Conservation (phyloP, 2,329 filamentous ascomycete species). For the Alternaria arbusti region DNA sequence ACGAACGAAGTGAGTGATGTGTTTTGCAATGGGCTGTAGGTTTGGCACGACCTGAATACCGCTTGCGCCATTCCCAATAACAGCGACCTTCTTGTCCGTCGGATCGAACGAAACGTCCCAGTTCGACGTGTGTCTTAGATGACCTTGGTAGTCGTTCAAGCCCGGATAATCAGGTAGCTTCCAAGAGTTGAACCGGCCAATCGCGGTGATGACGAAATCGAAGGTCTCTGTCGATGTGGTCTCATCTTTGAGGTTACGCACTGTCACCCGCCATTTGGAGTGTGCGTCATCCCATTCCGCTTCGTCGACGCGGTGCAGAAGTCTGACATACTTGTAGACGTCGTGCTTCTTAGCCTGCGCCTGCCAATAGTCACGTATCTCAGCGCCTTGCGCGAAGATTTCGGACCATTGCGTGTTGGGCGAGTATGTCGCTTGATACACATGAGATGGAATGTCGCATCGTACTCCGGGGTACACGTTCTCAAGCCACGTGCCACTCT, state of each 20-base stretch:
- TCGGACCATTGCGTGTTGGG: conserved; percentile 53
- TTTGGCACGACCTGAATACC: conserved; percentile 70
- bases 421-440: conserved; percentile 53
- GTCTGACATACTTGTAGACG: conserved; percentile 48
- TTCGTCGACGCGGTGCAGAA: conserved; percentile 47
- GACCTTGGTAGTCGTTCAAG: conserved; percentile 36
- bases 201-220: conserved; percentile 48
- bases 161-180: conserved; percentile 41
- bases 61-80: conserved; percentile 70
- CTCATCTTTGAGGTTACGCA: conserved; percentile 58
- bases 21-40: conserved; percentile 60
- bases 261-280: conserved; percentile 65
- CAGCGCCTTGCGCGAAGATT: conserved; percentile 49
- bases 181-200: conserved; percentile 43
- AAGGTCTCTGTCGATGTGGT: conserved; percentile 29
- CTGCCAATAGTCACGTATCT: conserved; percentile 54
- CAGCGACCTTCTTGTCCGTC: conserved; percentile 63
- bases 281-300: conserved; percentile 49
- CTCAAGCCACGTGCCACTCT: conserved; percentile 48
- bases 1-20: conserved; percentile 62
- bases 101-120: conserved; percentile 56
- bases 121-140: conserved; percentile 38
- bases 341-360: conserved; percentile 48
- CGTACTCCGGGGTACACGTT: conserved; percentile 44
- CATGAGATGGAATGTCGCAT: conserved; percentile 44